Evolutionary conservation across 768 basidiomycete genomes (phyloP), one percentile per base, ranked within the genome.

Genomic region (Flagelloscypha sp.): DNA sequence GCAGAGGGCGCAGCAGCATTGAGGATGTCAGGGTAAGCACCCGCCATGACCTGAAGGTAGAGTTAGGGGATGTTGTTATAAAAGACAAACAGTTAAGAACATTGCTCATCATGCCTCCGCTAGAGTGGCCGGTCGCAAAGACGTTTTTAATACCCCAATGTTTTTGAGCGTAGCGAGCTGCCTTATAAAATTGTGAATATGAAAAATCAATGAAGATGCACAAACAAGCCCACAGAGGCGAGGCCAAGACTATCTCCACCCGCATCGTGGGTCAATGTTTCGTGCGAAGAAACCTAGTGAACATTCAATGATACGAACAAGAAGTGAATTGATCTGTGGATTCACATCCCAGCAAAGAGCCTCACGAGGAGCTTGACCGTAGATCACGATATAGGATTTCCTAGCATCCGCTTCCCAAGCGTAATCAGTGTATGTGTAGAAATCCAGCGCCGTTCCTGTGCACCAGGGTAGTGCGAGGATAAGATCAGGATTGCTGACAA

Each of bases 71-170:
- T n/a, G n/a, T n/a, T n/a, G n/a, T n/a, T n/a, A n/a, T n/a, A n/a
- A n/a, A n/a, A n/a, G n/a, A n/a, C n/a, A n/a, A n/a, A n/a, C n/a
- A n/a, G n/a, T n/a, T n/a, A n/a, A 75, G 56, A 17, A 74, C 72
- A 45, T 67, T 70, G 37, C 72, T 75, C 73, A 75, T 76, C 74
- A 76, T 77, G 37, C 62, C 63, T 27, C 74, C 74, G 3, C 71
- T 73, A 4, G 66, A 67, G 3, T 62, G 62, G 11, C 73, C 74
- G 22, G 69, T 69, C 18, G 62, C 65, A 49, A 65, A 75, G 38
- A 75, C 72, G 24, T 61, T 59, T 12, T 38, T n/a, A n/a, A n/a
- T n/a, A n/a, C n/a, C n/a, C n/a, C n/a, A n/a, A n/a, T n/a, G n/a
- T n/a, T n/a, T n/a, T n/a, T n/a, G n/a, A n/a, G n/a, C n/a, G n/a